Evolutionary conservation across 2,329 filamentous ascomycete genomes (phyloP).

Genomic region (Fusarium sp.): DNA sequence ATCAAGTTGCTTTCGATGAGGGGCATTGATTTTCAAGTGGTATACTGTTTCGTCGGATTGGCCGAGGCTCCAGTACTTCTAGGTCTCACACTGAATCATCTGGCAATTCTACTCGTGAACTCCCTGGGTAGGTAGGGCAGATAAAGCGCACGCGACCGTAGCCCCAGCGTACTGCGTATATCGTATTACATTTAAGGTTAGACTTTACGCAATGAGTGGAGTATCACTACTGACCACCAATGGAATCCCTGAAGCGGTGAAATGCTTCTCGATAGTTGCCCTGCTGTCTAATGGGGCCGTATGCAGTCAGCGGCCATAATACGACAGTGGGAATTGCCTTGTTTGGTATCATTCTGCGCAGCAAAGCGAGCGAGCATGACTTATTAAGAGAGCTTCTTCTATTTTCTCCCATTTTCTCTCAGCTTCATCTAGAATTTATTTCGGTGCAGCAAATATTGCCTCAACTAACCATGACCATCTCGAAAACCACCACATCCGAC

Average conservation of each 20-base stretch:
- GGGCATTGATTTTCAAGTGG: not conserved
- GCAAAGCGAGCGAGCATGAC: not conserved
- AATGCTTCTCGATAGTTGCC: not conserved
- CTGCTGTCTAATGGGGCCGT: not conserved
- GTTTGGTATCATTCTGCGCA: not conserved
- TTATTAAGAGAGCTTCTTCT: not conserved
- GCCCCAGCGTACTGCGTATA: not conserved
- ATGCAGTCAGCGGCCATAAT: not conserved
- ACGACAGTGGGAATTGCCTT: not conserved
- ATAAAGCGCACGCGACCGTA: not conserved
- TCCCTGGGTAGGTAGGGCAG: not conserved
- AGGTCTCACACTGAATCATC: not conserved
- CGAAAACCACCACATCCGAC: not conserved
- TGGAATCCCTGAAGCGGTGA: not conserved
- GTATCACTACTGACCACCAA: not conserved
- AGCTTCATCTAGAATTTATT: not conserved
- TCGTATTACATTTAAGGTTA: not conserved
- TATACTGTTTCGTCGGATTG: not conserved
- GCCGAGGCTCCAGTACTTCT: not conserved
- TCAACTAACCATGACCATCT: not conserved
- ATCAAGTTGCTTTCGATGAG: not conserved
- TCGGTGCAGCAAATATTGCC: not conserved
- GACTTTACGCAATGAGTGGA: not conserved
- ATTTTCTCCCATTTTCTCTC: not conserved
- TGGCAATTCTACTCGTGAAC: not conserved